Evolutionary conservation across 1,284 basidiomycete species (phyloP).

Genomic region (Ustilago trichophora): DNA sequence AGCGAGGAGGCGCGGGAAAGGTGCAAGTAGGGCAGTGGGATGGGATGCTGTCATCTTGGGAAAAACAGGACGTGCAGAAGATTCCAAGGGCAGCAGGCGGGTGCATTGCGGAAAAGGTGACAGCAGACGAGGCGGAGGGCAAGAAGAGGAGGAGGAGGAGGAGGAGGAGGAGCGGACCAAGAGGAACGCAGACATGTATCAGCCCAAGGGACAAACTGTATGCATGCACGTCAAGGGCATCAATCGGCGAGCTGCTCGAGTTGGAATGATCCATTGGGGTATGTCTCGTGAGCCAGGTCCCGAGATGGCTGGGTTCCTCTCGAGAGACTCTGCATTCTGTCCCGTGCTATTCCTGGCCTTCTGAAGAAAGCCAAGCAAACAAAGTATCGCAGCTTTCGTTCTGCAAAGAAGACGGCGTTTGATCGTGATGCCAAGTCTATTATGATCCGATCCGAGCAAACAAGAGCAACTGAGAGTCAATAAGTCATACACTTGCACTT

Average conservation of each 20-base stretch:
- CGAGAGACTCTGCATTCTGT: too few relatives aligned
- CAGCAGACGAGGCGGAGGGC: slow-evolving; percentile 1
- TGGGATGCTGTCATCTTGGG: slow-evolving; percentile 4
- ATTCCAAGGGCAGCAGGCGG: slow-evolving; percentile 42
- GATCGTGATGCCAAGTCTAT: background rate
- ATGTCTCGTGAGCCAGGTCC: slow-evolving; percentile 15
- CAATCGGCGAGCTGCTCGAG: background rate
- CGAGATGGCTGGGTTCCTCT: background rate
- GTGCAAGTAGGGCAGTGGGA: background rate
- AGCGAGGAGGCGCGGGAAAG: slow-evolving; percentile 1
- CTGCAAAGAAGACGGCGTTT: background rate
- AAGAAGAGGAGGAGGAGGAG: background rate
- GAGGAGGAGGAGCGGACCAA: too few relatives aligned
- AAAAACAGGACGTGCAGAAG: slow-evolving; percentile 18
- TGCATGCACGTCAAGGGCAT: slow-evolving; percentile 2
- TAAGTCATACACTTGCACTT: too few relatives aligned
- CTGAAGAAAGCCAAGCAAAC: background rate
- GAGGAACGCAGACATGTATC: background rate
- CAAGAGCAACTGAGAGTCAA: background rate
- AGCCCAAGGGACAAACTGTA: background rate
- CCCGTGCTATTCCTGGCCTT: slow-evolving; percentile 7
- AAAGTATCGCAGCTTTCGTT: background rate
- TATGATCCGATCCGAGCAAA: slow-evolving; percentile 2
- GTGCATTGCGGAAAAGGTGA: slow-evolving; percentile 30
- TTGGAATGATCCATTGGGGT: slow-evolving; percentile 33